phyloP scores from a whole-genome alignment of 73 alveolate genomes.

The Tetrahymena malaccensis region DNA sequence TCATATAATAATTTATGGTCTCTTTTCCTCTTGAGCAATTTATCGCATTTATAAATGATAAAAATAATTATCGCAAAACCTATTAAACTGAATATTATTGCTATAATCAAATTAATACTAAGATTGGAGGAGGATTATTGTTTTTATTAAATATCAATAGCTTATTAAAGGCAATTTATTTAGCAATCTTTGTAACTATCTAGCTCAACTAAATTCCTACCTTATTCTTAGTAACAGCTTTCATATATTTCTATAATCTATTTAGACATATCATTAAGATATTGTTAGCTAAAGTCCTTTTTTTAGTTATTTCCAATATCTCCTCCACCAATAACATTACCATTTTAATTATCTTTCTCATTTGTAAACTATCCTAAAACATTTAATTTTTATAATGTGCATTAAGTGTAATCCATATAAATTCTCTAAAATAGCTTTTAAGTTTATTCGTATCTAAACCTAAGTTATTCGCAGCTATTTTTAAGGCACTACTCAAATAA shows the following conservation, averaged over 20 bases:
- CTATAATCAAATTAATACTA: neutral
- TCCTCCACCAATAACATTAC: neutral
- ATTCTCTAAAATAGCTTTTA: neutral
- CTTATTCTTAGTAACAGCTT: neutral
- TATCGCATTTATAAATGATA: neutral
- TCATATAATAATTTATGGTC: neutral
- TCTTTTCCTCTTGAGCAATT: neutral
- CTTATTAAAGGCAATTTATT: neutral
- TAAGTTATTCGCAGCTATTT: neutral
- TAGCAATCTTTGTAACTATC: neutral
- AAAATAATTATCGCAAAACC: neutral
- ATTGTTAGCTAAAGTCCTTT: neutral
- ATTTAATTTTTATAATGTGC: neutral
- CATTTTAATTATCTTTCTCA: neutral
- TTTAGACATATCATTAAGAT: neutral
- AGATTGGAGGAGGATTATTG: neutral
- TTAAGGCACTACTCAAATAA: neutral
- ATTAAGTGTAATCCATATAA: neutral
- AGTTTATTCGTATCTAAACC: neutral
- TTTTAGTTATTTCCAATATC: neutral
- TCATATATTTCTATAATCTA: neutral
- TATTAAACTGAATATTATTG: neutral
- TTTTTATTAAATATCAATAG: neutral
- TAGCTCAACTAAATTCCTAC: neutral
- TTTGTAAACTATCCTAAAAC: neutral